These are phyloP conservation scores for Heliamphora exappendiculata DNA, from an alignment of 148 eudicot species.

Conservation along the genomic window DNA sequence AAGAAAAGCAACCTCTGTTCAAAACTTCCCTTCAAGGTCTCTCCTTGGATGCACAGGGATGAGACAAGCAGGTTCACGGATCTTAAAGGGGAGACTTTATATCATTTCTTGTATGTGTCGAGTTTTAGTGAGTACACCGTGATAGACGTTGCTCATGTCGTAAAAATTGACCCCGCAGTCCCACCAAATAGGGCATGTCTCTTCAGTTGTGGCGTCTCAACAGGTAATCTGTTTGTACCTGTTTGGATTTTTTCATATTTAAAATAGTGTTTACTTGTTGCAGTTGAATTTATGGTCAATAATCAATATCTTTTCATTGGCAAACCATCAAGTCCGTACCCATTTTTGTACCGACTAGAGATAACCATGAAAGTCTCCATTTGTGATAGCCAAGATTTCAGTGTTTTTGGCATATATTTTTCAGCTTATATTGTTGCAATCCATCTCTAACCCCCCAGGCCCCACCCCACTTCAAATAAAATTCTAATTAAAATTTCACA, in stretches of 20 bases:
- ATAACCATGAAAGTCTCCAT: background rate
- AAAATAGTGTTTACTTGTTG: background rate
- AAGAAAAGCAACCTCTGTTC: constrained; percentile 72
- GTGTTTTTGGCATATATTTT: background rate
- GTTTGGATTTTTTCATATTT: background rate
- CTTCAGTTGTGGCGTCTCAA: constrained; percentile 85
- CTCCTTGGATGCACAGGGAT: constrained; percentile 67
- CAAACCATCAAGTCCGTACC: background rate
- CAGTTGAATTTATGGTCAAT: constrained; percentile 1
- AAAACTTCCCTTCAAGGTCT: constrained; percentile 45
- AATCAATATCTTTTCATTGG: no score
- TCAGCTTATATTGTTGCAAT: background rate
- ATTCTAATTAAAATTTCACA: background rate
- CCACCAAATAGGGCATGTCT: constrained; percentile 89
- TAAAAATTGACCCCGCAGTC: constrained; percentile 52
- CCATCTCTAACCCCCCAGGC: no score
- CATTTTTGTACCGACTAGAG: background rate
- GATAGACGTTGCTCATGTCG: constrained; percentile 53
- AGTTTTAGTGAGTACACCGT: constrained; percentile 86
- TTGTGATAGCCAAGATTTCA: background rate
- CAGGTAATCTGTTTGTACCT: constrained; percentile 40
- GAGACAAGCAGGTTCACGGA: constrained; percentile 70
- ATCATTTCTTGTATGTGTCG: constrained; percentile 60
- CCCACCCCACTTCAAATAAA: background rate
- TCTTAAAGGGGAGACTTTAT: constrained; percentile 59